phyloP scores from a whole-genome alignment of 768 basidiomycete species.

The Psilocybe subaeruginosa region DNA sequence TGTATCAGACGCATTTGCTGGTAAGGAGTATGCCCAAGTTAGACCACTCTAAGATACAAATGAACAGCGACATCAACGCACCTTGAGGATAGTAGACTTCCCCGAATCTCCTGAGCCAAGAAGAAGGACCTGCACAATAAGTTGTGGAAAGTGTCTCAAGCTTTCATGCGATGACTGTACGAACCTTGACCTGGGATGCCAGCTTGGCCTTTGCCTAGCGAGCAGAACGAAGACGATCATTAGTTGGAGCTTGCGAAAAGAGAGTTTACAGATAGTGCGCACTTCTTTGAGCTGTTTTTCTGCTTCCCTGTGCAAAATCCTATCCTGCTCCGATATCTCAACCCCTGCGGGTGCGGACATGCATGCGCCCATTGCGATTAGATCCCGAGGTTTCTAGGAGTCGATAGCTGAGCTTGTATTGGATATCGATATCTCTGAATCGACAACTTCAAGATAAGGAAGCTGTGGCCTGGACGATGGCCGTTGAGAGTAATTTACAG shows the following conservation, averaged over 20 bases:
- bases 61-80: constrained; percentile 27
- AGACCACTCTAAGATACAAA: not conserved
- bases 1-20: constrained; percentile 99
- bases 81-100: constrained; percentile 91
- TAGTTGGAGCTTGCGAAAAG: not conserved
- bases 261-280: constrained; percentile 23
- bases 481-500: not conserved
- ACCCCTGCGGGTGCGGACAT: constrained; percentile 61
- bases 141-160: constrained; percentile 1
- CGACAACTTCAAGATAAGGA: not conserved
- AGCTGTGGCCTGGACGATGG: not conserved
- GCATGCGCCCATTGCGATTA: constrained; percentile 72
- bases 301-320: constrained; percentile 62
- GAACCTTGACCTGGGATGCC: constrained; percentile 76
- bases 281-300: constrained; percentile 84
- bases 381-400: not conserved
- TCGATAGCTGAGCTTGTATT: not conserved
- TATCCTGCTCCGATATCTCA: constrained; percentile 74
- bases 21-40: not conserved
- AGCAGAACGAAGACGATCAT: not conserved
- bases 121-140: constrained; percentile 66
- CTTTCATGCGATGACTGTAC: constrained; percentile 11
- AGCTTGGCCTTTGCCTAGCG: constrained; percentile 73
- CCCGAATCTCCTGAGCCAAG: constrained; percentile 94
- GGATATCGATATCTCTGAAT: too few relatives aligned